These are phyloP conservation scores for Liriodendron chinense DNA, from an alignment of 164 flowering plant species.

Conservation along the genomic window DNA sequence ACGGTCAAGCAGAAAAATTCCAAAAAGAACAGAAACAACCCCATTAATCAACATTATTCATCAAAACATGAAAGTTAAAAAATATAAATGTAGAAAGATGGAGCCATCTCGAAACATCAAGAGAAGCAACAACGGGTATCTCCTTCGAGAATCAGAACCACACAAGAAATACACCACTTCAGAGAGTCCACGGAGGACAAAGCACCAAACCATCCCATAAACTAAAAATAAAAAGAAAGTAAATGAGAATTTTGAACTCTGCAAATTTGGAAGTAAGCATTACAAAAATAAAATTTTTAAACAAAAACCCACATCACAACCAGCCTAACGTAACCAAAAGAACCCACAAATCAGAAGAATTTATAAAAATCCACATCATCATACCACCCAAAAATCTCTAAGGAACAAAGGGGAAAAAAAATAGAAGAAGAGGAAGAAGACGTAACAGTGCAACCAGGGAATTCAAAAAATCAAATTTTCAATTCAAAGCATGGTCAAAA, in stretches of 20 bases:
- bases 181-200: not conserved
- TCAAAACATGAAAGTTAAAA: not conserved
- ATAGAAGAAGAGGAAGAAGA: no score
- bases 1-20: no score
- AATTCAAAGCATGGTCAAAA: not conserved
- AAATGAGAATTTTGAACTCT: not conserved
- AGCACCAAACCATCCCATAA: not conserved
- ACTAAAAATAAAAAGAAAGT: not conserved
- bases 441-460: not conserved
- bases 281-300: not conserved
- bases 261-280: not conserved
- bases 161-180: not conserved
- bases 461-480: not conserved
- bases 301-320: not conserved
- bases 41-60: not conserved
- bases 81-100: no score
- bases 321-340: not conserved
- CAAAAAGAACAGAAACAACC: not conserved
- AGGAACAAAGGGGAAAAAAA: no score
- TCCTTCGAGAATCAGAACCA: not conserved
- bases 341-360: constrained; percentile 1
- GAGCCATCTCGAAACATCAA: not conserved
- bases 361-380: not conserved
- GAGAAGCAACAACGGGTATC: not conserved
- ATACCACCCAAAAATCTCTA: no score